phyloP scores from a whole-genome alignment of 1,139 yeast genomes.

The Pichia sp. region DNA sequence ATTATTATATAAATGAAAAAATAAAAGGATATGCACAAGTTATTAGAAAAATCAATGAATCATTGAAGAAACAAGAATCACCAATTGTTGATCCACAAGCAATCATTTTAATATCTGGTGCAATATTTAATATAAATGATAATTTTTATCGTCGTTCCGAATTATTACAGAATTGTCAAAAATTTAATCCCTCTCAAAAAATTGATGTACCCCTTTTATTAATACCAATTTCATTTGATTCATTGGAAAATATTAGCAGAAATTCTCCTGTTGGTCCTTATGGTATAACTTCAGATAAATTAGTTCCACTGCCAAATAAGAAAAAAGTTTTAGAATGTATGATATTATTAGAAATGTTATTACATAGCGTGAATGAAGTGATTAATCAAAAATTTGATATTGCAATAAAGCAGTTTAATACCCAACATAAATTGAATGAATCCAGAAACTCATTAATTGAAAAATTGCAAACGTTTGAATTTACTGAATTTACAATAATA shows the following conservation, averaged over 20 bases:
- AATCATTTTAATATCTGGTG: conserved; percentile 36
- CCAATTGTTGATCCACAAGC: conserved; percentile 28
- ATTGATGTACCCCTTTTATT: conserved; percentile 26
- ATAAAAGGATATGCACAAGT: conserved; percentile 19
- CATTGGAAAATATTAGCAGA: conserved; percentile 26
- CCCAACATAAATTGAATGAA: conserved; percentile 4
- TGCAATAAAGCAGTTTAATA: conserved; percentile 1
- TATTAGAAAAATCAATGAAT: conserved; percentile 24
- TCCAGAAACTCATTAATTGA: conserved; percentile 1
- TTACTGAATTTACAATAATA: conserved; percentile 11
- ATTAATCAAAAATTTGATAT: conserved; percentile 3
- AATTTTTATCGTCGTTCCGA: conserved; percentile 40
- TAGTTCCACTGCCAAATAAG: conserved; percentile 18
- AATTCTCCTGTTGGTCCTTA: conserved; percentile 10
- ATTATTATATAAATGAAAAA: conserved; percentile 30
- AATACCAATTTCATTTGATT: conserved; percentile 30
- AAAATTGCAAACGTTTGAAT: not conserved
- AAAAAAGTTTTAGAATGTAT: conserved; percentile 34
- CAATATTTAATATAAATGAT: conserved; percentile 45
- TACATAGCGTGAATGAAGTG: conserved; percentile 35
- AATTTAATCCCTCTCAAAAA: conserved; percentile 36
- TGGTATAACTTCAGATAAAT: conserved; percentile 8
- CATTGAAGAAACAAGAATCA: conserved; percentile 8
- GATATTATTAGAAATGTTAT: conserved; percentile 34
- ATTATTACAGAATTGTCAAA: conserved; percentile 37